Base-by-base conservation (phyloP, 148 eudicot species). In the Beta vulgaris region DNA sequence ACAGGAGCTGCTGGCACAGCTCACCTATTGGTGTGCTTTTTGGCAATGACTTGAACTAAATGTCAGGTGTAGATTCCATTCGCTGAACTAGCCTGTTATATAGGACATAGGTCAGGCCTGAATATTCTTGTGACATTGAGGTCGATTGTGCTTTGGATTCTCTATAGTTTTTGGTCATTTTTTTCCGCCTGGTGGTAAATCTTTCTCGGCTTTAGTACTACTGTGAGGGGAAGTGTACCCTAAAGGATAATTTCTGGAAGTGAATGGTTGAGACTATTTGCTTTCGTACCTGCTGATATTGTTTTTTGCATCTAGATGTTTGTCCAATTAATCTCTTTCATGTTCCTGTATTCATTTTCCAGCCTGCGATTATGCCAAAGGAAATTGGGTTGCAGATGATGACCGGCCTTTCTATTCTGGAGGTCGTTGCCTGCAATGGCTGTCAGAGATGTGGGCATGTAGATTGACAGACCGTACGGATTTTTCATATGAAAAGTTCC, bases 381-480 rank as follows among this genome's bases (percentile, higher is more conserved):
- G 98, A 26, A 89, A 88, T 81, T 95, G 98, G 98, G 88, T 95
- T 69, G 68, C 70, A 35, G 97, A 90, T 85, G 89, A 90, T 46
- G 68, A 60, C 32, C 79, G 91, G 40, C 97, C 98, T 67, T 82
- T 95, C 57, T 95, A 95, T 86, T 90, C 98, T 61, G 98, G 98
- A 51, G 89, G 81, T 78, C 91, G 86, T 63, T 95, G 98, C 84
- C 85, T 88, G 80, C 96, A 87, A 73, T 95, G 97, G 98, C 80
- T 95, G 83, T 95, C 98, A 34, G 80, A 79, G 68, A 92, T 90
- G 98, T 95, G 98, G 98, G 93, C 97, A 77, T 95, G 98, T 77
- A 91, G 96, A 79, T 67, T 86, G 81, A 92, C 90, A 18, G 90
- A 90, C 32, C 93, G 98, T 21, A 83, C 80, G 13, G 96, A 95